These are phyloP conservation scores for Ceratocystis diversiconidia DNA, from an alignment of 2,329 filamentous ascomycete genomes.

Conservation along the genomic window DNA sequence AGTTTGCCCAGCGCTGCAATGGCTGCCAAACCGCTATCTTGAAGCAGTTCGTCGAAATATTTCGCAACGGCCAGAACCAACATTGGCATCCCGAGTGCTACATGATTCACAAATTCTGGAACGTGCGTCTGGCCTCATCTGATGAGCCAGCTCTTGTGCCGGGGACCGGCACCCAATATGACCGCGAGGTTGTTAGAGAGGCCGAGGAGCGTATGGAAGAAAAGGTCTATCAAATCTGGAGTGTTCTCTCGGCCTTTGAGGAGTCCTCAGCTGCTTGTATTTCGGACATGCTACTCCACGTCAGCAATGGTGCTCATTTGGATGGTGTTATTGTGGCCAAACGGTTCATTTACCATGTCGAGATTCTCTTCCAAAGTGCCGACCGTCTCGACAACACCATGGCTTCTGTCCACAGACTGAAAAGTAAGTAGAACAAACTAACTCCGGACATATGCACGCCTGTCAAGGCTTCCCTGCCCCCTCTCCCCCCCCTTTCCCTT, in stretches of 20 bases:
- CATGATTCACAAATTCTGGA: conserved; percentile 99
- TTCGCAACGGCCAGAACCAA: conserved; percentile 92
- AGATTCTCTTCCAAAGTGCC: conserved; percentile 77
- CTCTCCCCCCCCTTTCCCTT: background rate
- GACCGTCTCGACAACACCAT: conserved; percentile 72
- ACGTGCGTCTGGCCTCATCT: conserved; percentile 53
- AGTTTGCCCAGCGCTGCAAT: conserved; percentile 90
- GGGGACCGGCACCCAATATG: conserved; percentile 25
- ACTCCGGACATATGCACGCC: background rate
- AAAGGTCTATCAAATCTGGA: conserved; percentile 97
- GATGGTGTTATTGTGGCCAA: conserved; percentile 91
- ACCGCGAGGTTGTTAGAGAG: conserved; percentile 59
- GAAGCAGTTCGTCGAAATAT: conserved; percentile 98
- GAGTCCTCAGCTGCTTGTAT: conserved; percentile 97
- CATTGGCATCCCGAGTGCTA: conserved; percentile 99
- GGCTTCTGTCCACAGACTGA: conserved; percentile 28
- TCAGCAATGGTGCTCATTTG: conserved; percentile 92
- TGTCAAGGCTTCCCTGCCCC: background rate
- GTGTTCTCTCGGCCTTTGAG: conserved; percentile 89
- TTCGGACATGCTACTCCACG: conserved; percentile 95
- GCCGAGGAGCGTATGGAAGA: conserved; percentile 93
- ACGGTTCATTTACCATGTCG: conserved; percentile 91
- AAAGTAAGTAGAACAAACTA: conserved; percentile 43
- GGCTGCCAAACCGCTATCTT: conserved; percentile 94
- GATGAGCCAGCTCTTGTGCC: conserved; percentile 14